A percentile compares a stretch with the other conserved stretches of the same genome.
Evolutionary conservation across 2,329 filamentous ascomycete genomes (phyloP).

Genomic region (Pochonia chlamydosporia): DNA sequence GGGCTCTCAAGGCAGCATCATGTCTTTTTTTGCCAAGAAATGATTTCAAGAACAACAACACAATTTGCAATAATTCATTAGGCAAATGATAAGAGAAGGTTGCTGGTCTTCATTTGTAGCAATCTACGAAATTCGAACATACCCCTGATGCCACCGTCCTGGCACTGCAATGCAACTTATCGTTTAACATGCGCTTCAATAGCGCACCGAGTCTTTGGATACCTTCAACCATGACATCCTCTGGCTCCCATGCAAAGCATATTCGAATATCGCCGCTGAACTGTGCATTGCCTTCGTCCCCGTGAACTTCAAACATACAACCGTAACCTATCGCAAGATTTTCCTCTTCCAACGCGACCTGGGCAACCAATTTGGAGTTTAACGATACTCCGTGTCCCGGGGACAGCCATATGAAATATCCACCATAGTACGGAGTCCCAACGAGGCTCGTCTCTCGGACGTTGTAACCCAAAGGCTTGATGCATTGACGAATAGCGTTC

Average conservation of each 20-base stretch:
- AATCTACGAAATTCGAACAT: conserved; percentile 6
- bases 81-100: neutral
- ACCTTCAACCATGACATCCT: conserved; percentile 59
- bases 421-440: conserved; percentile 55
- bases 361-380: conserved; percentile 50
- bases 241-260: conserved; percentile 69
- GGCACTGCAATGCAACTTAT: conserved; percentile 19
- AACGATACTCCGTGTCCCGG: conserved; percentile 42
- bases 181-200: conserved; percentile 24
- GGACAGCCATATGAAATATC: conserved; percentile 80
- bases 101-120: conserved; percentile 18
- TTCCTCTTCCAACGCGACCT: conserved; percentile 55
- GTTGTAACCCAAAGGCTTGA: conserved; percentile 57
- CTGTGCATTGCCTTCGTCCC: conserved; percentile 44
- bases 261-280: conserved; percentile 59
- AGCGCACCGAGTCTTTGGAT: conserved; percentile 55
- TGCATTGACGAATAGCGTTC: conserved; percentile 49
- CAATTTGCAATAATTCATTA: neutral
- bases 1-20: conserved; percentile 71
- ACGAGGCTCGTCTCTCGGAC: conserved; percentile 31
- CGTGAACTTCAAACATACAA: conserved; percentile 61
- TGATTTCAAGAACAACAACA: conserved; percentile 21
- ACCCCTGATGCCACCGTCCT: neutral
- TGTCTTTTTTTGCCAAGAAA: conserved; percentile 88
- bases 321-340: conserved; percentile 64